Evolutionary conservation across 2,329 filamentous ascomycete genomes (phyloP), one percentile per base, ranked within the genome.

Genomic region (Gnomoniopsis smithogilvyi): DNA sequence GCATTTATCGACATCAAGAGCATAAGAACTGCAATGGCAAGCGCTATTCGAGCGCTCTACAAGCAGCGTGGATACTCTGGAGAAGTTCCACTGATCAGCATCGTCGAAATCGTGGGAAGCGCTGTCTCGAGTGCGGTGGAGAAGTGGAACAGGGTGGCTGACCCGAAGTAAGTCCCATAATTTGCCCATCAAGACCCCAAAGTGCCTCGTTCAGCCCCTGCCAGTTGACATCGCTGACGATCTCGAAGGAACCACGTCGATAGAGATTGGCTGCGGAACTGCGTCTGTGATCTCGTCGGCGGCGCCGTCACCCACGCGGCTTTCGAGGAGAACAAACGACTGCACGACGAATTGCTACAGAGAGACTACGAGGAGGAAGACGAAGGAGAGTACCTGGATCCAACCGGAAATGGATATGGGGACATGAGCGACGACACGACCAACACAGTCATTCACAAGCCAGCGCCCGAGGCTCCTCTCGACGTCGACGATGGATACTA

Each of bases 131-230:
- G 36, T 3, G 45, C 58, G 2, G 54, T 50, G 0, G 30, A 38
- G 21, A 15, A 45, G 6, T 60, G 58, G 58, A 60, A 60, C 22
- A 52, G 36, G 24, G 49, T 45, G 4, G 47, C 45, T 3, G 43
- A 54, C 30, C 22, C 26, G 3, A 49, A 57, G 58, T 60, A 1
- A 50, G 58, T 54, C 8, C 1, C n/a, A 1, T 15, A 7, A 0
- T 38, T 14, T 2, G 34, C n/a, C 26, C 26, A 8, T 4, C 8
- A 30, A 30, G 26, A n/a, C 26, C 26, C 26, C 26, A 8, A 30
- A 4, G 26, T 30, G 26, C 26, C 26, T 8, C 8, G 4, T 4
- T 30, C 26, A 30, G 8, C 8, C 4, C 26, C 26, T 8, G 8
- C 26, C 26, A 30, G 26, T 8, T 30, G 8, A 30, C 26, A 30